Evolutionary conservation across 169 alveolate species (phyloP), one percentile per base, ranked within the genome.

Genomic region (Babesia sp.): DNA sequence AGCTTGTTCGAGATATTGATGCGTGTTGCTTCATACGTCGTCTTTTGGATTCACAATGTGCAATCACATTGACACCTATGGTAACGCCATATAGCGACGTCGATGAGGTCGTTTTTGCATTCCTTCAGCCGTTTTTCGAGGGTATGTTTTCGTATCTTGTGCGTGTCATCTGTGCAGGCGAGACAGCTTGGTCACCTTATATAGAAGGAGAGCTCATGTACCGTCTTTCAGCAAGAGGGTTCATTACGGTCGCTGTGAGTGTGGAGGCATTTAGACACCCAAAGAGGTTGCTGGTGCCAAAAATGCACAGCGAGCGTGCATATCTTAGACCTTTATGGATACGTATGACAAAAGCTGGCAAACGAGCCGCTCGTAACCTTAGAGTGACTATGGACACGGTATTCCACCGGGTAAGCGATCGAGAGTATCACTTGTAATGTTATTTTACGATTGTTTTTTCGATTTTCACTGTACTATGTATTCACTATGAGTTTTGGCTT

Each of bases 161-260:
- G 26, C 18, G 26, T 18, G 55, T 31, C 20, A 9, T 41, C 44
- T 57, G 6, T 31, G 37, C 42, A 76, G 86, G 53, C 28, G 93
- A 87, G 37, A 73, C 83, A 6, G 68, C 83, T 7, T 87, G 93
- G 93, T 72, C 89, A 33, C 91, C 90, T 8, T 82, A 84, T 59
- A 63, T 80, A 37, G 87, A 87, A 37, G 89, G 79, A 12, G 57
- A 31, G 2, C 81, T 87, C 51, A 84, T 87, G 36, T 66, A 58
- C 56, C 63, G 59, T 54, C 56, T 87, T 44, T 42, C 80, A 33
- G 57, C 60, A 36, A 71, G 69, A 31, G 93, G 93, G 34, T 83
- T 87, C 48, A 83, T 87, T 41, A 73, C 91, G 6, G 86, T 87
- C 12, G 90, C 90, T 26, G 67, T 64, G 33, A 80, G 57, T 56